Evolutionary conservation across 2,329 filamentous ascomycete genomes (phyloP).

Genomic region (Epichloe sibirici): DNA sequence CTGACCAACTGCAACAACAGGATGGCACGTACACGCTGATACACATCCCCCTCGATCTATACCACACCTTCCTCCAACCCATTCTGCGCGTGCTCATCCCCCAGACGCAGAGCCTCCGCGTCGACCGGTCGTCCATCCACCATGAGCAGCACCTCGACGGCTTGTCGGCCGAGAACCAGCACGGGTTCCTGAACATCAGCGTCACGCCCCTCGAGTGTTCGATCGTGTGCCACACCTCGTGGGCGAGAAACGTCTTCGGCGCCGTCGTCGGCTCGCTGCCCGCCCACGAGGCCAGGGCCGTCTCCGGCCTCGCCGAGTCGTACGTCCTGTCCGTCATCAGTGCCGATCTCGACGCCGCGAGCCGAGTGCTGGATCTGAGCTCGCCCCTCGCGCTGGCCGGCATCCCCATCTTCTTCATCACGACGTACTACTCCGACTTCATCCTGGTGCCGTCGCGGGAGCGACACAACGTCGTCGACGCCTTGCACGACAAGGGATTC

Average conservation of each 20-base stretch:
- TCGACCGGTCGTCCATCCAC: slow-evolving; percentile 20
- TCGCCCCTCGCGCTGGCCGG: slow-evolving; percentile 82
- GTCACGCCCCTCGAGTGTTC: slow-evolving; percentile 89
- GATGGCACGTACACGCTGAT: slow-evolving; percentile 79
- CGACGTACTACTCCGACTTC: slow-evolving; percentile 95
- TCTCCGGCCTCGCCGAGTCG: slow-evolving; percentile 69
- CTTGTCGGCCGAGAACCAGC: slow-evolving; percentile 40
- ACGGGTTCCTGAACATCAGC: slow-evolving; percentile 86
- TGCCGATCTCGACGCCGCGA: slow-evolving; percentile 80
- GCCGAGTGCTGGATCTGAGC: slow-evolving; percentile 82
- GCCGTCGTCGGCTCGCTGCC: slow-evolving; percentile 56
- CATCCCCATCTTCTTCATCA: slow-evolving; percentile 97
- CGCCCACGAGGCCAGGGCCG: slow-evolving; percentile 34
- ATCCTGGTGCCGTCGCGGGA: slow-evolving; percentile 76
- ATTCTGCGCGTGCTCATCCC: slow-evolving; percentile 79
- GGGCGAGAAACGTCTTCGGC: slow-evolving; percentile 63
- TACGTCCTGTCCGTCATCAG: slow-evolving; percentile 86
- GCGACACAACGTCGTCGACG: slow-evolving; percentile 60
- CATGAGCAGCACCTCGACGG: slow-evolving; percentile 30
- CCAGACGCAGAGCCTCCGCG: slow-evolving; percentile 32
- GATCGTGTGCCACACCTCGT: slow-evolving; percentile 69
- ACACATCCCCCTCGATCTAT: slow-evolving; percentile 73
- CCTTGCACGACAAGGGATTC: slow-evolving; percentile 70
- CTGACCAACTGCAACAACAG: slow-evolving; percentile 30
- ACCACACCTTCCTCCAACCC: slow-evolving; percentile 69